Evolutionary conservation across 257 asterid genomes (phyloP).

Genomic region (Solanum verrucosum): DNA sequence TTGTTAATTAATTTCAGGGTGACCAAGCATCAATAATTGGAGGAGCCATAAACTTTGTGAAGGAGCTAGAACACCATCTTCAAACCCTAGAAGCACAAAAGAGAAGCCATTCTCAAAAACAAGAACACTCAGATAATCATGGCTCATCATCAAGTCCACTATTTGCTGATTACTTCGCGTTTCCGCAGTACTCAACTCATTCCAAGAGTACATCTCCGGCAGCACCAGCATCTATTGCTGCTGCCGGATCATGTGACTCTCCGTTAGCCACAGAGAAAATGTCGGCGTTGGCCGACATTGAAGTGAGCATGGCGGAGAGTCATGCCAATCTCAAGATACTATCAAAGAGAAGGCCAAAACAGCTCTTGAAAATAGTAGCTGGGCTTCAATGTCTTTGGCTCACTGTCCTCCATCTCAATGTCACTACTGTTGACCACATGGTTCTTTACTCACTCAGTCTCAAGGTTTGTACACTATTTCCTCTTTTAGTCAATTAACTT

Average conservation of each 20-base stretch:
- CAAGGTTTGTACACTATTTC: constrained; percentile 13
- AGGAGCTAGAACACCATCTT: constrained; percentile 75
- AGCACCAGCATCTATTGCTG: background rate
- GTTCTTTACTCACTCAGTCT: constrained; percentile 34
- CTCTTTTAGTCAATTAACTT: background rate
- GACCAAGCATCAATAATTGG: constrained; percentile 95
- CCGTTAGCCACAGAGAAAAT: background rate
- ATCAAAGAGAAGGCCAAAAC: constrained; percentile 27
- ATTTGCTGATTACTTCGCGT: constrained; percentile 32
- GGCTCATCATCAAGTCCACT: background rate
- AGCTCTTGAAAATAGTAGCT: constrained; percentile 32
- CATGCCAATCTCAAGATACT: constrained; percentile 41
- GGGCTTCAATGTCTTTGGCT: constrained; percentile 35
- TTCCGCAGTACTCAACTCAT: constrained; percentile 32
- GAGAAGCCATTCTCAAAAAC: background rate
- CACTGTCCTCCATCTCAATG: constrained; percentile 32
- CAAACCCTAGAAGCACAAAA: constrained; percentile 40
- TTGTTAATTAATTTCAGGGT: constrained; percentile 32
- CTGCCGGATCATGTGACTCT: background rate
- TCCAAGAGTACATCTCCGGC: background rate
- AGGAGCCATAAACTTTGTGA: constrained; percentile 80
- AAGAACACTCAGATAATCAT: background rate
- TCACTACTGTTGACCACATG: constrained; percentile 29
- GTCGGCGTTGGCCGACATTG: constrained; percentile 26
- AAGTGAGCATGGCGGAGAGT: constrained; percentile 40